Percentiles rank a stretch among this genome's conserved stretches.
Evolutionary conservation across 2,329 filamentous ascomycete species (phyloP).

Genomic region (Scleromitrula shiraiana): DNA sequence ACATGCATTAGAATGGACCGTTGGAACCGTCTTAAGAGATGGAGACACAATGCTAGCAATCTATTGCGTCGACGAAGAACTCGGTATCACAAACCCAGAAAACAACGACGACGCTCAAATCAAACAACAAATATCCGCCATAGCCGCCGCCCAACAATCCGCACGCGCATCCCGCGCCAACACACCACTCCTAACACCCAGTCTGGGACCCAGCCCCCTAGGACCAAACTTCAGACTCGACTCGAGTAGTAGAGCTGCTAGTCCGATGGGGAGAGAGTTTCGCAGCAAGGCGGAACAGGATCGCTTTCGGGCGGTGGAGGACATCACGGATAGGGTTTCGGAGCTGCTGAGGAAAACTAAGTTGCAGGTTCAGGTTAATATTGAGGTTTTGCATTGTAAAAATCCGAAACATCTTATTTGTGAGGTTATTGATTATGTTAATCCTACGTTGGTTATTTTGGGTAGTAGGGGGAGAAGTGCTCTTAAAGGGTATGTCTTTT

Average conservation of each 20-base stretch:
- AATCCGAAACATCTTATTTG: conserved; percentile 93
- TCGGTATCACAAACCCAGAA: conserved; percentile 40
- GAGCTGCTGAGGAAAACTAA: conserved; percentile 82
- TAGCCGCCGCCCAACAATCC: conserved; percentile 44
- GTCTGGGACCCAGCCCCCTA: conserved; percentile 18
- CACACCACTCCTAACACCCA: conserved; percentile 20
- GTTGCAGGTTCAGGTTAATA: conserved; percentile 83
- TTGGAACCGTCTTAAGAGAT: conserved; percentile 87
- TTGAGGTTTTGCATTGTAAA: conserved; percentile 98
- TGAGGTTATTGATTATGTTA: conserved; percentile 90
- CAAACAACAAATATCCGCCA: conserved; percentile 67
- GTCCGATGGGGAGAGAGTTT: conserved; percentile 34
- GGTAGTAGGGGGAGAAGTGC: conserved; percentile 87
- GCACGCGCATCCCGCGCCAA: conserved; percentile 11
- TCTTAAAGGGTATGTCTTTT: conserved; percentile 67
- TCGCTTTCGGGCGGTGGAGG: conserved; percentile 69
- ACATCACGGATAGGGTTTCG: conserved; percentile 78
- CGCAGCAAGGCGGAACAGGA: conserved; percentile 65
- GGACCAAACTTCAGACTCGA: conserved; percentile 18
- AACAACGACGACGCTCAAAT: conserved; percentile 56
- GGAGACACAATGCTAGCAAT: conserved; percentile 91
- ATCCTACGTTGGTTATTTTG: conserved; percentile 85
- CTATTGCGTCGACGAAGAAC: conserved; percentile 88
- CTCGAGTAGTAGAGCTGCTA: conserved; percentile 20
- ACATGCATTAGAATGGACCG: conserved; percentile 94